A percentile compares a stretch with the other conserved stretches of the same genome.
Conservation (phyloP, 2,329 filamentous ascomycete genomes). For the Dryadomyces quercivorus region DNA sequence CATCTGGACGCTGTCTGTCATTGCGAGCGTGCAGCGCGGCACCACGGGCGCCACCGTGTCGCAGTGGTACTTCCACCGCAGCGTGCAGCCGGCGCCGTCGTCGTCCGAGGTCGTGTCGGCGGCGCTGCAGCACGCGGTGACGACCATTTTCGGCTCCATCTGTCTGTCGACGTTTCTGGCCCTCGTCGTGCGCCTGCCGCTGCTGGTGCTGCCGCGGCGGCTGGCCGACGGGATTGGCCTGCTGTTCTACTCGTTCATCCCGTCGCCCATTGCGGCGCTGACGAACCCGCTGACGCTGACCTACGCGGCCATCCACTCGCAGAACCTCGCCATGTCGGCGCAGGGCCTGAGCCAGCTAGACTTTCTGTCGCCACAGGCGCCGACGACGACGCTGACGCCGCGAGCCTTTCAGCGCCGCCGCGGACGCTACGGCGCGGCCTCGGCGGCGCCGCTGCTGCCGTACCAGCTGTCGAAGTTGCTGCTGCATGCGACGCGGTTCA, state of each 20-base stretch:
- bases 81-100: slow-evolving; percentile 63
- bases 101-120: slow-evolving; percentile 73
- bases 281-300: slow-evolving; percentile 89
- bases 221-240: slow-evolving; percentile 50
- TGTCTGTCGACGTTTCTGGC: slow-evolving; percentile 76
- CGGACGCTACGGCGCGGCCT: slow-evolving; percentile 17
- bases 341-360: slow-evolving; percentile 71
- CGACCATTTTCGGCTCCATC: slow-evolving; percentile 84
- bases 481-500: slow-evolving; percentile 77
- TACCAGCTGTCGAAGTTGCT: slow-evolving; percentile 88
- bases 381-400: slow-evolving; percentile 59
- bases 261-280: slow-evolving; percentile 71
- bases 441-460: slow-evolving; percentile 50
- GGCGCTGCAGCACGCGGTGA: slow-evolving; percentile 67
- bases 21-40: slow-evolving; percentile 78
- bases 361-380: slow-evolving; percentile 60
- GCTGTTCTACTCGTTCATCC: slow-evolving; percentile 58
- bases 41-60: slow-evolving; percentile 92
- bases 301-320: slow-evolving; percentile 86
- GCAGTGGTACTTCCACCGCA: slow-evolving; percentile 98
- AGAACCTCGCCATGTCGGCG: slow-evolving; percentile 66
- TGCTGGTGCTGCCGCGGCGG: slow-evolving; percentile 70
- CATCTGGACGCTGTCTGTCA: slow-evolving; percentile 82
- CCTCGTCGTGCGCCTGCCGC: slow-evolving; percentile 69
- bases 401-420: slow-evolving; percentile 26